Evolutionary conservation across 177 flowering plant species (phyloP).

Genomic region (Vitis hybrid): DNA sequence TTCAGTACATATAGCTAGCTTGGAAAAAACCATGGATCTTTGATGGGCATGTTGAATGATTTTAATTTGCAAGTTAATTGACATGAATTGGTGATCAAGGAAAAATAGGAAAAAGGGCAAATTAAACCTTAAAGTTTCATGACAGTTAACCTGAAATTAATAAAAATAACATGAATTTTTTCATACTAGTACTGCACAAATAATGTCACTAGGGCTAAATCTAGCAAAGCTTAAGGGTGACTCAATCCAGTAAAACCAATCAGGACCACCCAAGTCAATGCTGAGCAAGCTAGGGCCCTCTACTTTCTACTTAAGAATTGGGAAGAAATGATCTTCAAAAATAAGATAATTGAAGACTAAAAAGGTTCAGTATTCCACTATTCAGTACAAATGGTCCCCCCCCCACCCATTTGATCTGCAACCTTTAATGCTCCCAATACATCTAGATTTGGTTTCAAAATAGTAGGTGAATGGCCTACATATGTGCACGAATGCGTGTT

Average conservation of each 20-base stretch:
- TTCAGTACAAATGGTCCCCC: slow-evolving; percentile 20
- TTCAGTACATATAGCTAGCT: too few species aligned
- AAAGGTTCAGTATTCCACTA: too few species aligned
- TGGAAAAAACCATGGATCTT: background rate
- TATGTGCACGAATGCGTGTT: slow-evolving; percentile 26
- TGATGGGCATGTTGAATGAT: background rate
- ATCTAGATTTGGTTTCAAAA: background rate
- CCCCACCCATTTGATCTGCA: background rate
- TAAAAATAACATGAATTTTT: too few species aligned
- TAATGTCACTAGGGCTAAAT: too few species aligned
- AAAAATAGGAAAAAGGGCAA: too few species aligned
- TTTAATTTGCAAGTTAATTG: background rate
- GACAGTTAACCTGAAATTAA: too few species aligned
- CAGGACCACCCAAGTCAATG: background rate
- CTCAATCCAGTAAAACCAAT: background rate
- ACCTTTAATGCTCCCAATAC: slow-evolving; percentile 1
- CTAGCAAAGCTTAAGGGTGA: background rate
- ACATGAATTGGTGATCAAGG: too few species aligned
- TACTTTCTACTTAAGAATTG: background rate
- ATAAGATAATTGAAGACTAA: background rate
- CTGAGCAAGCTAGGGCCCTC: too few species aligned
- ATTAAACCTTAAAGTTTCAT: too few species aligned
- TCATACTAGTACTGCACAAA: too few species aligned
- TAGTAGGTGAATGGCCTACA: slow-evolving; percentile 9
- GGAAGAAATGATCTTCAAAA: background rate